Evolutionary conservation across 768 basidiomycete species (phyloP), one percentile per base, ranked within the genome.

Genomic region (Ramaria rubella): DNA sequence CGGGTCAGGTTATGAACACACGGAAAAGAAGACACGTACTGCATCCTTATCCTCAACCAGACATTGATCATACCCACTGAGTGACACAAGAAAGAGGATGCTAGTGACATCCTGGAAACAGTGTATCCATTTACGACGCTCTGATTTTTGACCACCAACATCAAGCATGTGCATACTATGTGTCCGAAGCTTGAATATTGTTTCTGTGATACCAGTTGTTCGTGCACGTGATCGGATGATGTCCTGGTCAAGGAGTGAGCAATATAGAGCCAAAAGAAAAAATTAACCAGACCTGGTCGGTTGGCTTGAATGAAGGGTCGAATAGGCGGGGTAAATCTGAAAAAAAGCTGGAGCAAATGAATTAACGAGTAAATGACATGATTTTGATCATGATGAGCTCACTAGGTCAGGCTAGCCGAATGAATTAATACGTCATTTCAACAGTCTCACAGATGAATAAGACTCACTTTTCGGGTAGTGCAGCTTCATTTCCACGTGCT

Each of bases 81-180:
- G 71, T 64, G 89, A 90, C 63, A 93, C 91, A 62, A 95, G 68
- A 73, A 97, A 97, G 50, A 96, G 71, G 52, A 97, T 94, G 60
- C 87, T 87, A 3, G 92, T 94, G 52, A 95, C 93, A 65, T 94
- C 90, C 72, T 94, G 90, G 74, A 94, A 94, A 67, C 89, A 92
- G 65, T 93, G 91, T 63, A 93, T 93, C 91, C 91, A 94, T 69
- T 94, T 94, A 69, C 90, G 77, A 59, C 93, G 74, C 68, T 94
- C 93, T 68, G 86, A 90, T 77, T 94, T 91, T 74, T 96, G 94
- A 5, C 94, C 94, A 27, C 74, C 74, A 27, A 75, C 94, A 65
- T 96, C 94, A 55, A 96, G 87, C 86, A 97, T 90, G 54, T 92
- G 76, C 84, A 93, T 85, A 62, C 90, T 85, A 57, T 90, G 85